Base-by-base conservation (phyloP, 176 grass and related monocot species). In the Oryza glumipatula region DNA sequence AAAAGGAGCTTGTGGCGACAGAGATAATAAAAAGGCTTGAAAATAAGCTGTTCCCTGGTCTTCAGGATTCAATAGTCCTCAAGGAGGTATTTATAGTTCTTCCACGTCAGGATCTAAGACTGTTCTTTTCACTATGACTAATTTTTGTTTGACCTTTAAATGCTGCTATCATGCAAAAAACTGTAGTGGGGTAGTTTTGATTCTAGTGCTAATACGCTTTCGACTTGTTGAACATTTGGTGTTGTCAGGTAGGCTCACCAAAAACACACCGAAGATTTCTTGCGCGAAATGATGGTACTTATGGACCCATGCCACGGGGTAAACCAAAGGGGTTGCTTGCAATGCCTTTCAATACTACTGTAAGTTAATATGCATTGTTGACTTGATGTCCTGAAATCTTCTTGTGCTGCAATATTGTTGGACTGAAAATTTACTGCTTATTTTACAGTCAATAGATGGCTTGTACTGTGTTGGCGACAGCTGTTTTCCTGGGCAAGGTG, bases 271-370 rank as follows among this genome's bases (percentile, higher is more conserved):
- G 93, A 46, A 98, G 93, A 90, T 98, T 83, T 91, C 93, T 98
- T 86, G 95, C 95, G 79, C 91, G 91, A 45, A 88, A 92, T 72
- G 86, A 86, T 76, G 93, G 95, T 82, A 98, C 93, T 63, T 98
- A 98, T 79, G 95, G 95, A 73, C 95, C 95, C 11, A 92, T 98
- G 93, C 95, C 95, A 79, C 91, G 89, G 33, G 85, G 80, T 54
- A 92, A 85, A 84, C 91, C 95, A 6, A 98, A 98, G 86, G 95
- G 95, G 11, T 87, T 98, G 78, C 77, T 98, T 19, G 95, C 84
- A 51, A 95, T 98, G 95, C 95, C 95, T 85, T 98, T 95, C 74
- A 98, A 98, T 83, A 95, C 93, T 64, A 98, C 95, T 22, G 95
- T 95, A 85, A 90, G 95, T 89, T 44, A 14, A n/a, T 86, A 41